phyloP scores from a whole-genome alignment of 305 asterid genomes.

The Fraxinus nigra region DNA sequence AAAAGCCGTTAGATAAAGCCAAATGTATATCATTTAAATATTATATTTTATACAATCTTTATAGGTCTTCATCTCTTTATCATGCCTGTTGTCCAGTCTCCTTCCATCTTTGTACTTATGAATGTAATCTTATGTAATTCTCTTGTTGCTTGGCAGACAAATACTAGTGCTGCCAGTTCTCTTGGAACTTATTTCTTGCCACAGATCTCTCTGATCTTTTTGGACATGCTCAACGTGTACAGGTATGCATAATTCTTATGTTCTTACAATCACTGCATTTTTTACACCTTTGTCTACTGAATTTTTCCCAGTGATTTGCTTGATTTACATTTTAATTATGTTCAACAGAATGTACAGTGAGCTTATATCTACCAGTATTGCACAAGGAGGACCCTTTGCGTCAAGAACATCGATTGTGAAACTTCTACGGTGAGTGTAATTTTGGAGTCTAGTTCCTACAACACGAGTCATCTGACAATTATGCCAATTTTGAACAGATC shows the following conservation, averaged over 20 bases:
- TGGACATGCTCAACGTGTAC: constrained; percentile 99
- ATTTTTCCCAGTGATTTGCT: constrained; percentile 16
- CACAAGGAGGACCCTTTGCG: constrained; percentile 97
- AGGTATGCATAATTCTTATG: constrained; percentile 40
- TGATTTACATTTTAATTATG: constrained; percentile 23
- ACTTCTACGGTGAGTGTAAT: constrained; percentile 68
- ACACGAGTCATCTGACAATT: neutral
- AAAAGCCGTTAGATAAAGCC: neutral
- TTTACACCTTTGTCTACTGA: neutral
- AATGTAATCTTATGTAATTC: neutral
- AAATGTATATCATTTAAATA: neutral
- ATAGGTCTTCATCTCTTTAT: neutral
- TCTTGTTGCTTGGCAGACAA: constrained; percentile 61
- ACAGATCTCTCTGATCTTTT: constrained; percentile 78
- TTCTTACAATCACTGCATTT: neutral
- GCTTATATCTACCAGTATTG: constrained; percentile 78
- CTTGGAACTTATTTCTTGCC: constrained; percentile 88
- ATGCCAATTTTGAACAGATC: constrained; percentile 53
- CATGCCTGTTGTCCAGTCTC: neutral
- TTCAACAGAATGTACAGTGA: constrained; percentile 95
- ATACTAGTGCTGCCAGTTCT: constrained; percentile 88
- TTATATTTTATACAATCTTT: neutral
- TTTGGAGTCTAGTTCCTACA: neutral
- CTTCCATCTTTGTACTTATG: constrained; percentile 8
- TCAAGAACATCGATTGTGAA: constrained; percentile 83